These are phyloP conservation scores for Rehmannia glutinosa DNA, from an alignment of 257 asterid genomes.

Conservation along the genomic window DNA sequence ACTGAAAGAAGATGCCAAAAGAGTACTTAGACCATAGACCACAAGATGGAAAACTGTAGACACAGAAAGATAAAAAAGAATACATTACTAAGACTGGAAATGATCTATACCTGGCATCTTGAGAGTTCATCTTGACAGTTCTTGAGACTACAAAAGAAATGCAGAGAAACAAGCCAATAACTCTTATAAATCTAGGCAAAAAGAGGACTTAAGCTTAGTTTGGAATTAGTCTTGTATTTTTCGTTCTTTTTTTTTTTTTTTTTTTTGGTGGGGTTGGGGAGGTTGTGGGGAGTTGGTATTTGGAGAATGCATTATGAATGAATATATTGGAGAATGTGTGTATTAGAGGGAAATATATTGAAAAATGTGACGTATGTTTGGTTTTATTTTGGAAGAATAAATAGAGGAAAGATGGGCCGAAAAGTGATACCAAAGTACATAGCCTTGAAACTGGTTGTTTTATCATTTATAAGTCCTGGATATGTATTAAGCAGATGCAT, in stretches of 20 bases:
- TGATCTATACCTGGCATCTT: slow-evolving; percentile 62
- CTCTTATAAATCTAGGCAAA: not conserved
- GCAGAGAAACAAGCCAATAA: slow-evolving; percentile 17
- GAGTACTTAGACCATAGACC: not conserved
- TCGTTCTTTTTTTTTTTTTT: too few species aligned
- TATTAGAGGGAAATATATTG: too few species aligned
- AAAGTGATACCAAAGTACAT: not conserved
- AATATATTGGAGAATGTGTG: too few species aligned
- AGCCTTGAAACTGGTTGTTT: not conserved
- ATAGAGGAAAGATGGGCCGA: not conserved
- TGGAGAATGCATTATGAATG: too few species aligned
- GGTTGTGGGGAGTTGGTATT: too few species aligned
- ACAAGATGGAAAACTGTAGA: not conserved
- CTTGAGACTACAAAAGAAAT: slow-evolving; percentile 62
- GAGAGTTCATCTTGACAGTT: slow-evolving; percentile 76
- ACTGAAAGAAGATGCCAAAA: not conserved
- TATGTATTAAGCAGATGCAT: not conserved
- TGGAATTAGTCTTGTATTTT: too few species aligned
- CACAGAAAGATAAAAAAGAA: not conserved
- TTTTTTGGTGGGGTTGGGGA: too few species aligned
- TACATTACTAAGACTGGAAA: not conserved
- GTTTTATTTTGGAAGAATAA: not conserved
- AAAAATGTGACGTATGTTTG: too few species aligned
- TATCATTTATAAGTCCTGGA: not conserved
- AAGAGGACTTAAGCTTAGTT: not conserved